Conservation (phyloP, 768 basidiomycete genomes). For the Kwoniella pini region DNA sequence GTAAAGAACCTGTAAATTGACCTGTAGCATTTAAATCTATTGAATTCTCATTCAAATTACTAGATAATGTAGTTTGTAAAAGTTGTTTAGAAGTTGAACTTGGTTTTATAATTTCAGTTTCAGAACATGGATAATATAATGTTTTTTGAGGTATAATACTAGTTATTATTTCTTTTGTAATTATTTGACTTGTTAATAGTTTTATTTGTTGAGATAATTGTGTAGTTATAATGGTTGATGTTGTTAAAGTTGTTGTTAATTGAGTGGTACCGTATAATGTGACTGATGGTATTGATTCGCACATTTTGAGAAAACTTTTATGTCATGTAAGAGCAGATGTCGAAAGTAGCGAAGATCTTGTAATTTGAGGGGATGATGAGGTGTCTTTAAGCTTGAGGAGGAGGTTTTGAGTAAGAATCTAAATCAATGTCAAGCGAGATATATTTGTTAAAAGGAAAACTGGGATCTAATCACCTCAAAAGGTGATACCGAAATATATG, state of each 20-base stretch:
- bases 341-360: too few species aligned
- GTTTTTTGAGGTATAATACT: slow-evolving; percentile 29
- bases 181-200: slow-evolving; percentile 1
- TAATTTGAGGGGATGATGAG: too few species aligned
- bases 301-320: too few species aligned
- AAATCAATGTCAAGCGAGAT: too few species aligned
- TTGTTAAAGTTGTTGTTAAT: slow-evolving; percentile 9
- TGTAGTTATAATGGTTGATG: slow-evolving; percentile 9
- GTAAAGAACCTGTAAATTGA: slow-evolving; percentile 8
- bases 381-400: too few species aligned
- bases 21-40: slow-evolving; percentile 8
- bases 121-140: slow-evolving; percentile 30
- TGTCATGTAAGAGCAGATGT: too few species aligned
- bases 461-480: too few species aligned
- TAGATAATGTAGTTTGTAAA: neutral
- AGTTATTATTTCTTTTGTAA: slow-evolving; percentile 11
- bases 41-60: slow-evolving; percentile 3
- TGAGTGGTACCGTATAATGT: slow-evolving; percentile 37
- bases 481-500: too few species aligned
- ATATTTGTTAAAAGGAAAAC: too few species aligned
- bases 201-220: neutral
- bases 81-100: neutral
- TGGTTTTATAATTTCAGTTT: neutral
- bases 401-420: too few species aligned
- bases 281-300: slow-evolving; percentile 22